Percentiles rank a stretch among this genome's conserved stretches.
Evolutionary conservation across 139 green algal genomes (phyloP).

Genomic region (Raphidocelis subcapitata): DNA sequence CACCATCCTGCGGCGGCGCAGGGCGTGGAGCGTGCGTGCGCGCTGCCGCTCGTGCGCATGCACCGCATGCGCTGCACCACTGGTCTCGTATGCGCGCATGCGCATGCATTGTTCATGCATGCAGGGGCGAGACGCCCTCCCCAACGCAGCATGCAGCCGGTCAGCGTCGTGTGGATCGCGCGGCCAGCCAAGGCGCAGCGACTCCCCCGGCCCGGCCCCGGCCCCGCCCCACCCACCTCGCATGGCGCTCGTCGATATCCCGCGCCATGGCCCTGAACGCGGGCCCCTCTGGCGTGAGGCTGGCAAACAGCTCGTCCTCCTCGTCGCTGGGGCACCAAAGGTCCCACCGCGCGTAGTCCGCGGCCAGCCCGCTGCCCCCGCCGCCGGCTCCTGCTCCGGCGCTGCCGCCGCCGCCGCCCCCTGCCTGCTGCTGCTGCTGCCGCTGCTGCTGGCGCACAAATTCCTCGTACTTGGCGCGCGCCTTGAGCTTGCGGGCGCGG

Average conservation of each 20-base stretch:
- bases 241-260: slow-evolving; percentile 77
- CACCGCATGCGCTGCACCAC: too few species aligned
- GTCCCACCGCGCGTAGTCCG: slow-evolving; percentile 82
- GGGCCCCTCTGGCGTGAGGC: slow-evolving; percentile 49
- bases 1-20: slow-evolving; percentile 54
- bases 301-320: slow-evolving; percentile 76
- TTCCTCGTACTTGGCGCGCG: slow-evolving; percentile 47
- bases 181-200: too few species aligned
- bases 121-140: too few species aligned
- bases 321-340: slow-evolving; percentile 82
- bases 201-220: too few species aligned
- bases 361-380: too few species aligned
- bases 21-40: background rate
- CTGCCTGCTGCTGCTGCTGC: slow-evolving; percentile 14
- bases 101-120: too few species aligned
- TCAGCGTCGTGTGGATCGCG: too few species aligned
- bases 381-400: too few species aligned
- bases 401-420: too few species aligned
- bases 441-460: slow-evolving; percentile 36
- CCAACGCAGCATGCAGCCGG: too few species aligned
- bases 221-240: slow-evolving; percentile 31
- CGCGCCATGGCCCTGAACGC: slow-evolving; percentile 75
- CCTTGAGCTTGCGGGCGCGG: slow-evolving; percentile 46
- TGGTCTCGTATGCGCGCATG: too few species aligned
- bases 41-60: too few species aligned